Conservation (phyloP, 2,329 filamentous ascomycete species). For the Arthrocladium fulminans region DNA sequence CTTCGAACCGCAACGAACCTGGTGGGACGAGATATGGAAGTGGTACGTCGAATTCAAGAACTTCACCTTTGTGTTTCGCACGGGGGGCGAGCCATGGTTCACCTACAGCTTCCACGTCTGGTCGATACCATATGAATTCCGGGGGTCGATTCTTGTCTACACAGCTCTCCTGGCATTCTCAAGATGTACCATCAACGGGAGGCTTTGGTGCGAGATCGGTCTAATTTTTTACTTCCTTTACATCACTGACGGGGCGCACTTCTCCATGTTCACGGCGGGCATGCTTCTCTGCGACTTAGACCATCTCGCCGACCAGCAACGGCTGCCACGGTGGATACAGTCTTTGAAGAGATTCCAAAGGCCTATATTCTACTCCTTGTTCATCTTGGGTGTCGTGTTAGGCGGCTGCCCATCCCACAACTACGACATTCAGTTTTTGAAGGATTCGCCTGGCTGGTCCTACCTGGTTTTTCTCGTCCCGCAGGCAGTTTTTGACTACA, state of each 20-base stretch:
- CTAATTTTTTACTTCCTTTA: conserved; percentile 60
- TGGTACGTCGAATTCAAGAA: conserved; percentile 23
- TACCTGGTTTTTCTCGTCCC: conserved; percentile 41
- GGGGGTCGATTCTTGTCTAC: conserved; percentile 29
- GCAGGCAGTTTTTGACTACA: conserved; percentile 56
- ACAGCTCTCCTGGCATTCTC: conserved; percentile 43
- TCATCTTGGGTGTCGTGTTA: conserved; percentile 48
- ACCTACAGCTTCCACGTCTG: conserved; percentile 39
- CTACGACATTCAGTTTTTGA: conserved; percentile 28
- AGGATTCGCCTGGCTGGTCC: conserved; percentile 17
- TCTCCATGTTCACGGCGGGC: conserved; percentile 51
- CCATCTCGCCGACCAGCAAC: conserved; percentile 41
- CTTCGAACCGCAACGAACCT: conserved; percentile 15
- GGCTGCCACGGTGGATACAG: conserved; percentile 44
- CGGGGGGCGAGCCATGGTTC: conserved; percentile 38
- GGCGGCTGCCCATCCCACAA: conserved; percentile 52
- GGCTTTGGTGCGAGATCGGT: conserved; percentile 45
- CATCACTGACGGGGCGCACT: conserved; percentile 56
- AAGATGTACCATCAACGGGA: conserved; percentile 44
- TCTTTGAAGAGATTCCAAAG: conserved; percentile 42
- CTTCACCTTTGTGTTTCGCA: conserved; percentile 58
- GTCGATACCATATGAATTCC: conserved; percentile 40
- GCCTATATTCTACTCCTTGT: conserved; percentile 45
- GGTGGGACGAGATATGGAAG: conserved; percentile 15
- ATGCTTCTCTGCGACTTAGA: conserved; percentile 57